Conservation (phyloP, 495 filamentous ascomycete species). For the Staphylotrichum tortipilum region DNA sequence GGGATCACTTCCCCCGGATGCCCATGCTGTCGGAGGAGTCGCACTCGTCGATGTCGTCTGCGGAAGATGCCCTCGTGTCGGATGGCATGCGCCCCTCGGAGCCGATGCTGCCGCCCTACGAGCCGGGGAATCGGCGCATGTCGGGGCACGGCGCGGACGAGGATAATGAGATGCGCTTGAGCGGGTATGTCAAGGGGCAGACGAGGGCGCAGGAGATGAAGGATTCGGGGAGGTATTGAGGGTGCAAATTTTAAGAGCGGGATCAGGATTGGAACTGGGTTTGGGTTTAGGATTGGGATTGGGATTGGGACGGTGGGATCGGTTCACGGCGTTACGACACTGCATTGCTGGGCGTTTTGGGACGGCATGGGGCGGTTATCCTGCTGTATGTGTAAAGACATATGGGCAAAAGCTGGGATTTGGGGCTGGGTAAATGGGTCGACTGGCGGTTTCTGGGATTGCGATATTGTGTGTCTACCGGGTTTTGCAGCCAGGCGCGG, state of each 20-base stretch:
- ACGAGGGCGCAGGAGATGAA: conserved; percentile 32
- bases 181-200: conserved; percentile 32
- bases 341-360: too few relatives aligned
- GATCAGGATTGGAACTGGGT: background rate
- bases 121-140: conserved; percentile 22
- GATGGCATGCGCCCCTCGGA: conserved; percentile 26
- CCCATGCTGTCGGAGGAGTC: conserved; percentile 22
- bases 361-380: too few relatives aligned
- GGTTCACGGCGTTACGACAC: too few relatives aligned
- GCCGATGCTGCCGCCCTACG: conserved; percentile 14
- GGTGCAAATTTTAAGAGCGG: background rate
- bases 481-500: too few relatives aligned
- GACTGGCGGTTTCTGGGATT: too few relatives aligned
- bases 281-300: background rate
- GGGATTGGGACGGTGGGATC: background rate
- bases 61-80: conserved; percentile 25
- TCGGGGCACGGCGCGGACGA: conserved; percentile 27
- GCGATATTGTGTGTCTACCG: too few relatives aligned
- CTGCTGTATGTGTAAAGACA: too few relatives aligned
- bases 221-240: conserved; percentile 19
- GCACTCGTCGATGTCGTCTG: conserved; percentile 5
- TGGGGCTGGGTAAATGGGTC: too few relatives aligned
- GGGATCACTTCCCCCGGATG: conserved; percentile 3
- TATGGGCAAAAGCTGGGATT: too few relatives aligned
- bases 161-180: conserved; percentile 31